Percentiles rank a stretch among this genome's conserved stretches.
phyloP scores from a whole-genome alignment of 1,139 yeast genomes.

The Arxiozyma heterogenica region DNA sequence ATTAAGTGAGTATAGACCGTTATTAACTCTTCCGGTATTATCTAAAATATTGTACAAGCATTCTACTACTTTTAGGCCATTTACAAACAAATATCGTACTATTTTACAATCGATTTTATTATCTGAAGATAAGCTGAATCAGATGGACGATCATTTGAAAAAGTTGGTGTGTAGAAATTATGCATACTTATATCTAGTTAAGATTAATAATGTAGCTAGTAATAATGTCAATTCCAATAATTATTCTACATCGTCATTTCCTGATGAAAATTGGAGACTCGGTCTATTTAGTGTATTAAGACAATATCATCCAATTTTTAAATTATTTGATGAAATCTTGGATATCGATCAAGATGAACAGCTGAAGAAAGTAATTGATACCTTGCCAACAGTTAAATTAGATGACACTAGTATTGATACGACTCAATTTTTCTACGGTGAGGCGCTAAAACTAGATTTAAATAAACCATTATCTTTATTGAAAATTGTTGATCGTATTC shows the following conservation, averaged over 20 bases:
- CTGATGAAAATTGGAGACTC: slow-evolving; percentile 41
- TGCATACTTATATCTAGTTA: slow-evolving; percentile 57
- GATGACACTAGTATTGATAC: slow-evolving; percentile 9
- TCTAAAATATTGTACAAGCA: slow-evolving; percentile 45
- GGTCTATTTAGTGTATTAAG: slow-evolving; percentile 33
- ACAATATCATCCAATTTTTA: slow-evolving; percentile 47
- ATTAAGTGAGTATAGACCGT: slow-evolving; percentile 29
- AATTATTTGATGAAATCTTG: slow-evolving; percentile 49
- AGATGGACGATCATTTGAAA: slow-evolving; percentile 36
- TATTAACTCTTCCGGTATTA: slow-evolving; percentile 41
- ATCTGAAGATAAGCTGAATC: slow-evolving; percentile 26
- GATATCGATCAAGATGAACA: slow-evolving; percentile 49
- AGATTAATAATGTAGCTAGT: slow-evolving; percentile 31
- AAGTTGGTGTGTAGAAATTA: slow-evolving; percentile 40
- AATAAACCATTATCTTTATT: slow-evolving; percentile 44
- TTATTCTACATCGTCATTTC: slow-evolving; percentile 28
- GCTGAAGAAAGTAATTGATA: slow-evolving; percentile 31
- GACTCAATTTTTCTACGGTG: slow-evolving; percentile 30
- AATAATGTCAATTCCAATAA: slow-evolving; percentile 27
- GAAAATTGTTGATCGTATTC: slow-evolving; percentile 43
- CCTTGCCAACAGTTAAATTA: slow-evolving; percentile 26
- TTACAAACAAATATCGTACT: slow-evolving; percentile 49
- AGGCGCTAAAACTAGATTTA: slow-evolving; percentile 47
- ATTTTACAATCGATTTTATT: slow-evolving; percentile 36
- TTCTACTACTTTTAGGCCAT: slow-evolving; percentile 77